Base-by-base conservation (phyloP, 208 protist species). In the Jaenimonas drosophilae region DNA sequence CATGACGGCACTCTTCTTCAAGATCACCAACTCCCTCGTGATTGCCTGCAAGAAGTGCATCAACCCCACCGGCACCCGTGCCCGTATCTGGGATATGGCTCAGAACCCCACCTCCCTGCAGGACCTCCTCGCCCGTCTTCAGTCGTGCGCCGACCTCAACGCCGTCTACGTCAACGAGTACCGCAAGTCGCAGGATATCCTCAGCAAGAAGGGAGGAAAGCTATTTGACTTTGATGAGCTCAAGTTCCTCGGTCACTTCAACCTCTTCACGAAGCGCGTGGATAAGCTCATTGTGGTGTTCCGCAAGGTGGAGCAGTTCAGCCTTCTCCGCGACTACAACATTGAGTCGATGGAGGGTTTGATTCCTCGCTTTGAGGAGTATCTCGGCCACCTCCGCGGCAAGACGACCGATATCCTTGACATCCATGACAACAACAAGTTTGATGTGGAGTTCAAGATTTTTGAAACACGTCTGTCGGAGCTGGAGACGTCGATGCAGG, bases 1-100 rank as follows among this genome's bases (percentile, higher is more conserved):
- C 51, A 97, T 99, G 93, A 98, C 94, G 30, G 79, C 77, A 28
- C 78, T 99, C 14, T 95, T 99, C 52, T 94, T 96, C 59, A 98
- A 97, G 63, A 96, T 99, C 46, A 98, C 92, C 4, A 97, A 98
- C 62, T 90, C 95, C 64, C 92, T 99, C 42, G 96, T 98, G 47
- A 45, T 84, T 21, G 74, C 80, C 30, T 98, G 96, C 74, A 96
- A 96, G 62, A 39, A 75, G 24, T 83, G 82, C 32, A 91, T 98
- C 57, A 87, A 88, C 62, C 80, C 88, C 25, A 82, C 80, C 12
- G 91, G 88, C 17, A 81, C 74, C 5, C 75, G 76, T 26, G 56
- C 77, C 2, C 75, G 76, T 43, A 85, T 97, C 38, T 98, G 95
- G 95, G 88, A 96, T 31, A 76, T 90, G 73, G 80, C 88, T 23